Conservation (phyloP, 1,284 basidiomycete species). For the Sanghuangporus baumii region DNA sequence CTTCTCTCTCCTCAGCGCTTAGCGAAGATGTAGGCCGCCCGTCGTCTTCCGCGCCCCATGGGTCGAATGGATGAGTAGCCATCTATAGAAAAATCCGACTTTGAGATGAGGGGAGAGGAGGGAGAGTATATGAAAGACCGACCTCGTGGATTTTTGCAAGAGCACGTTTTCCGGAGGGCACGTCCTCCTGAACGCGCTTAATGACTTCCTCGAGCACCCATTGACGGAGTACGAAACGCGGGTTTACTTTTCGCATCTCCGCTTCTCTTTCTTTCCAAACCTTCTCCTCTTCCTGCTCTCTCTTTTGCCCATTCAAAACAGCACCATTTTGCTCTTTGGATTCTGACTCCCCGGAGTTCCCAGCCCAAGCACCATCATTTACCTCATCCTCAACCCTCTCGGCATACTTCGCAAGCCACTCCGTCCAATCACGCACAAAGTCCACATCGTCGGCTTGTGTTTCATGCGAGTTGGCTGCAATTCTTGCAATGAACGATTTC, state of each 20-base stretch:
- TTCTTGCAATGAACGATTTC: slow-evolving; percentile 39
- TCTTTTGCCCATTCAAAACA: slow-evolving; percentile 22
- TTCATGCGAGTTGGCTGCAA: slow-evolving; percentile 42
- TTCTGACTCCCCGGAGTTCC: slow-evolving; percentile 23
- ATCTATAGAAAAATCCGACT: slow-evolving; percentile 74
- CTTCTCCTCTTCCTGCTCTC: slow-evolving; percentile 29
- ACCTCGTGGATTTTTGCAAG: slow-evolving; percentile 74
- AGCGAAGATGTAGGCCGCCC: slow-evolving; percentile 36
- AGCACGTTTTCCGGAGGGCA: slow-evolving; percentile 50
- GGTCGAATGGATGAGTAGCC: slow-evolving; percentile 73
- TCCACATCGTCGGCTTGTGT: slow-evolving; percentile 35
- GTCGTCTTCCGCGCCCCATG: slow-evolving; percentile 67
- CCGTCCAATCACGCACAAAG: slow-evolving; percentile 45
- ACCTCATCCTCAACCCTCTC: slow-evolving; percentile 53
- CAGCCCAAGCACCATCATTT: slow-evolving; percentile 26
- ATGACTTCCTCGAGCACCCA: slow-evolving; percentile 93
- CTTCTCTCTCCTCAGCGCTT: slow-evolving; percentile 60
- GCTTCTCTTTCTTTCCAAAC: slow-evolving; percentile 37
- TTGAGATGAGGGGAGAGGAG: background rate
- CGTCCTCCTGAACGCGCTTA: slow-evolving; percentile 58
- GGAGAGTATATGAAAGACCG: slow-evolving; percentile 24
- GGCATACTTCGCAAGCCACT: slow-evolving; percentile 69
- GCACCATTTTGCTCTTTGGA: slow-evolving; percentile 9
- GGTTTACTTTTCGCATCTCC: slow-evolving; percentile 58
- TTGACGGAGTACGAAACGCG: slow-evolving; percentile 85